A percentile compares a stretch with the other conserved stretches of the same genome.
These are phyloP conservation scores for Paecilomyces variotii DNA, from an alignment of 2,329 filamentous ascomycete species.

Conservation along the genomic window DNA sequence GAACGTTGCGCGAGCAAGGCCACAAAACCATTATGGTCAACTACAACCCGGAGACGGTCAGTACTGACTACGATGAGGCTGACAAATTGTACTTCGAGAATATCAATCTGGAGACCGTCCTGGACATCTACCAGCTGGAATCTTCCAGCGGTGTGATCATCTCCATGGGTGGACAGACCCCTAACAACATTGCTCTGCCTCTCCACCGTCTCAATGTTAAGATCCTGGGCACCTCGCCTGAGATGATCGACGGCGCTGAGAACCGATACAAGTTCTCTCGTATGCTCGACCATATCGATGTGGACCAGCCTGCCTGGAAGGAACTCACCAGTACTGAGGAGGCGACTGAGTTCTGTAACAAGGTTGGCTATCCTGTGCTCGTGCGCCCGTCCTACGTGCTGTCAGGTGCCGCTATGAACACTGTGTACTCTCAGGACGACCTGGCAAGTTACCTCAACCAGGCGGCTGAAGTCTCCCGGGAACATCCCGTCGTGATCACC, in stretches of 20 bases:
- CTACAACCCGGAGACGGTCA: slow-evolving; percentile 83
- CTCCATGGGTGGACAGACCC: slow-evolving; percentile 94
- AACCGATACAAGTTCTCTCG: slow-evolving; percentile 98
- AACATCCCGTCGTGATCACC: slow-evolving; percentile 95
- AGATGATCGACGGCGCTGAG: slow-evolving; percentile 98
- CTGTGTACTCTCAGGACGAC: slow-evolving; percentile 92
- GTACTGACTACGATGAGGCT: slow-evolving; percentile 88
- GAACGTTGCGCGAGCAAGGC: slow-evolving; percentile 74
- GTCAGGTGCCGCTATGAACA: slow-evolving; percentile 98
- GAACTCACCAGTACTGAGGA: slow-evolving; percentile 93
- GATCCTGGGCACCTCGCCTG: slow-evolving; percentile 88
- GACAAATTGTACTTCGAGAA: slow-evolving; percentile 95
- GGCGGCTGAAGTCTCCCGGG: slow-evolving; percentile 84
- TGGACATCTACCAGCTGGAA: slow-evolving; percentile 91
- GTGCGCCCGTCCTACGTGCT: slow-evolving; percentile 95
- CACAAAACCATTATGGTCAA: slow-evolving; percentile 97
- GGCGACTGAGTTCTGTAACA: slow-evolving; percentile 76
- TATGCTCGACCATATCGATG: slow-evolving; percentile 88
- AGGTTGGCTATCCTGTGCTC: slow-evolving; percentile 85
- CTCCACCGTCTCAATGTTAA: slow-evolving; percentile 84
- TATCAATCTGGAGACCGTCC: slow-evolving; percentile 78
- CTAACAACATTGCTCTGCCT: slow-evolving; percentile 93
- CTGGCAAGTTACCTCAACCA: slow-evolving; percentile 81
- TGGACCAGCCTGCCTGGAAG: slow-evolving; percentile 97
- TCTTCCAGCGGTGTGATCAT: slow-evolving; percentile 75